phyloP scores from a whole-genome alignment of 106 monocot species.

The Alisma plantagoaquatica region DNA sequence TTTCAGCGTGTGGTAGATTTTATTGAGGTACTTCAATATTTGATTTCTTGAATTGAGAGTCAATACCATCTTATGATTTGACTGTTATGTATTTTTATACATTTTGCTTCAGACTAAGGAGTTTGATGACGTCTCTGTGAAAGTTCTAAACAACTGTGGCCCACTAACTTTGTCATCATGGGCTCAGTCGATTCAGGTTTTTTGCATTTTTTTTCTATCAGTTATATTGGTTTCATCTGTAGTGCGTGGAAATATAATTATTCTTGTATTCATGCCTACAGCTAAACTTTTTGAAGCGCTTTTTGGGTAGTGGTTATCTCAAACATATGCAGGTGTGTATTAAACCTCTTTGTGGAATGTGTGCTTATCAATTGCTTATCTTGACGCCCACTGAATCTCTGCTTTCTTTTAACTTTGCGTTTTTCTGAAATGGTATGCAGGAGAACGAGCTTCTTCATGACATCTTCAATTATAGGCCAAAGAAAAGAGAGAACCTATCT shows the following conservation, averaged over 20 bases:
- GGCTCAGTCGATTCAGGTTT: conserved; percentile 56
- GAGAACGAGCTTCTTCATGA: conserved; percentile 79
- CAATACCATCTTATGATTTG: too few relatives aligned
- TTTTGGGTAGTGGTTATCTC: conserved; percentile 81
- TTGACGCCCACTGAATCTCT: not conserved
- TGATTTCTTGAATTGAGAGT: too few relatives aligned
- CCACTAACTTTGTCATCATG: conserved; percentile 61
- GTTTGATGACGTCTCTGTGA: conserved; percentile 58
- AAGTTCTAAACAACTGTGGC: conserved; percentile 51
- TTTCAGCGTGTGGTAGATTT: conserved; percentile 73
- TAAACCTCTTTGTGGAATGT: not conserved
- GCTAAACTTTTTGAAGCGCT: conserved; percentile 88
- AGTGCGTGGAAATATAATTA: not conserved
- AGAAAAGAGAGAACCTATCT: conserved; percentile 37
- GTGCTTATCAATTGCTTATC: not conserved
- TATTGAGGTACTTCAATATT: conserved; percentile 50
- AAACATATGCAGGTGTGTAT: conserved; percentile 76
- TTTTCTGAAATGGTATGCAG: conserved; percentile 17
- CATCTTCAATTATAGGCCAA: conserved; percentile 50
- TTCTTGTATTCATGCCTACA: conserved; percentile 19
- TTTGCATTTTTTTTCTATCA: not conserved
- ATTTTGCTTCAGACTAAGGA: conserved; percentile 41
- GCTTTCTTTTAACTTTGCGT: not conserved
- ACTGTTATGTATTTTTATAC: too few relatives aligned
- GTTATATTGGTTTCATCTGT: not conserved